phyloP scores from a whole-genome alignment of 2,329 filamentous ascomycete species.

The Helicocarpus griseus region DNA sequence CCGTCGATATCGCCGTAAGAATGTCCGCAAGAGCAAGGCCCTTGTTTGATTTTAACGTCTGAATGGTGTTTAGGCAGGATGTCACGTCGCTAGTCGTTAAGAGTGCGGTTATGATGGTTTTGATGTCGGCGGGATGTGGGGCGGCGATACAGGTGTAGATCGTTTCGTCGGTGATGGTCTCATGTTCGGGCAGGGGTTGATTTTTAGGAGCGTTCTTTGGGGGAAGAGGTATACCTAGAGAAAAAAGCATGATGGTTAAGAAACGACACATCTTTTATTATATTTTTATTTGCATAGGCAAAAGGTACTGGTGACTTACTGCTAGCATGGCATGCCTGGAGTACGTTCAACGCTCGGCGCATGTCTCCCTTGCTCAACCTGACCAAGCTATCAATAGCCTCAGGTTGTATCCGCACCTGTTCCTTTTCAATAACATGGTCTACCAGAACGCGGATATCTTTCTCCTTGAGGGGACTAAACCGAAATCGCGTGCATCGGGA shows the following conservation, averaged over 20 bases:
- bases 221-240: slow-evolving; percentile 56
- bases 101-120: slow-evolving; percentile 72
- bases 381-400: slow-evolving; percentile 75
- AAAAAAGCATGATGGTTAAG: slow-evolving; percentile 7
- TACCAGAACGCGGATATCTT: slow-evolving; percentile 73
- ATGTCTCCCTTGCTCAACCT: slow-evolving; percentile 90
- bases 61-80: slow-evolving; percentile 78
- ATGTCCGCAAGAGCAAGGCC: slow-evolving; percentile 91
- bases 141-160: slow-evolving; percentile 98
- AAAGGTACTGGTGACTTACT: slow-evolving; percentile 43
- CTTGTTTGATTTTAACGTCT: slow-evolving; percentile 73
- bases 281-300: too few species aligned
- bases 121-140: slow-evolving; percentile 80
- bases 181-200: slow-evolving; percentile 52
- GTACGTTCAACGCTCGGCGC: slow-evolving; percentile 84
- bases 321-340: slow-evolving; percentile 93
- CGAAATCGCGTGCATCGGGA: slow-evolving; percentile 91
- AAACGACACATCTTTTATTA: background rate
- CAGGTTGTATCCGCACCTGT: slow-evolving; percentile 67
- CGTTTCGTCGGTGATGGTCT: slow-evolving; percentile 79
- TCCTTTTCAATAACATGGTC: slow-evolving; percentile 87
- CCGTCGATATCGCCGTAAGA: slow-evolving; percentile 73
- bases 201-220: slow-evolving; percentile 50
- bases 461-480: slow-evolving; percentile 86
- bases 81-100: slow-evolving; percentile 80